Evolutionary conservation across 768 basidiomycete genomes (phyloP), one percentile per base, ranked within the genome.

Genomic region (Amanita rimosa): DNA sequence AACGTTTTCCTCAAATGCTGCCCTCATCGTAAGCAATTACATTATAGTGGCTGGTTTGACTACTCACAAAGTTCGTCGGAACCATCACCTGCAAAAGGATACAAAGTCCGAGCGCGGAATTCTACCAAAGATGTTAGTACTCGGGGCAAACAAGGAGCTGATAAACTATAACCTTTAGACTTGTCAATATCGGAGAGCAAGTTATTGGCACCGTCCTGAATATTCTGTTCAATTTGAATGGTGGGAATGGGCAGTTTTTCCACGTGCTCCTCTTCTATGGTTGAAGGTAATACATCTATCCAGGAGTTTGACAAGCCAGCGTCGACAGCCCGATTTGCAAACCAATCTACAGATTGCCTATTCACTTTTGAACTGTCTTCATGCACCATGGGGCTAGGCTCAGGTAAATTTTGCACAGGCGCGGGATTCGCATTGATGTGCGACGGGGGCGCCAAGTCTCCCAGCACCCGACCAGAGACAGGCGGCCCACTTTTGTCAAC

Each of bases 321-420:
- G 66, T 95, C 83, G 34, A 84, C 85, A 10, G 94, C 92, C 10
- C 95, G 72, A 27, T 83, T 85, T 44, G 81, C 76, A 60, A 89
- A 92, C 94, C 94, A 98, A 57, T 91, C 93, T 3, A 95, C 84
- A 6, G 83, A 85, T 62, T 92, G 85, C 51, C 81, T 71, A 57
- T 65, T 73, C 29, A 72, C 58, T 41, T 54, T 60, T 3, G 61
- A 59, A 31, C 51, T 48, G 1, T 49, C 56, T 2, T 53, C 59
- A 10, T 58, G 40, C 3, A 42, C 53, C 62, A 64, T 64, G 1
- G 64, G 54, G 6, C 58, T 52, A 21, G 68, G 57, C 11, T 66
- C 60, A 4, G 68, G 63, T 4, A 61, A 26, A 10, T 54, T 50
- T 24, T 61, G 53, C 7, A 57, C 52, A 19, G 64, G 55, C 24